Base-by-base conservation (phyloP, 1,284 basidiomycete genomes). In the Tranzscheliella williamsii region DNA sequence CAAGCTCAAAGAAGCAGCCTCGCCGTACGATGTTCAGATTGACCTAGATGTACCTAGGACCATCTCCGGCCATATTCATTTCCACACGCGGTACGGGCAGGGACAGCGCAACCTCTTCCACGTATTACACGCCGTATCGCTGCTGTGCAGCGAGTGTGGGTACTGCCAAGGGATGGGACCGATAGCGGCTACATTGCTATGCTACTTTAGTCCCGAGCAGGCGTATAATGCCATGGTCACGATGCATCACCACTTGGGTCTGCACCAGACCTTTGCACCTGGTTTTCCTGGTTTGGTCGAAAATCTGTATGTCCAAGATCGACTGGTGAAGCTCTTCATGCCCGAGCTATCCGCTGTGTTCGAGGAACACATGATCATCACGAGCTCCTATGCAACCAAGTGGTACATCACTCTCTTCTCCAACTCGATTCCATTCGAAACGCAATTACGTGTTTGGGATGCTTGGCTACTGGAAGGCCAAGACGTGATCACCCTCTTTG, bases 111-210 rank as follows among this genome's bases (percentile, higher is more conserved):
- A 52, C 23, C 40, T 77, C 87, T 98, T 98, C 79, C 91, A 92
- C 75, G 91, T 96, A 43, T 82, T 98, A 18, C 94, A 98, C 78
- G 86, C 85, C 34, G 91, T 96, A 74, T 93, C 91, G 7, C 83
- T 94, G 38, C 82, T 83, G 8, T 96, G 93, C 79, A 78, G 81
- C 12, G 82, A 84, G n/a, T 97, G 95, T 67, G 95, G 92, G 3
- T 99, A 99, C 78, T 94, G 94, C 47, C 95, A 99, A 80, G 94
- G 95, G 40, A 99, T 99, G 94, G 94, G 95, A 0, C 90, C 93
- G 5, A 90, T 98, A 42, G 92, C 93, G 0, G 91, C 93, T 0
- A 95, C 92, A 1, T 82, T 99, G 23, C 83, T 98, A 13, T 92
- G 89, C 79, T 97, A 98, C 78, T 89, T 91, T 17, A 42, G 44